Percentiles rank a stretch among this genome's conserved stretches.
Evolutionary conservation across 2,329 filamentous ascomycete species (phyloP).

Genomic region (Didymella keratinophila): DNA sequence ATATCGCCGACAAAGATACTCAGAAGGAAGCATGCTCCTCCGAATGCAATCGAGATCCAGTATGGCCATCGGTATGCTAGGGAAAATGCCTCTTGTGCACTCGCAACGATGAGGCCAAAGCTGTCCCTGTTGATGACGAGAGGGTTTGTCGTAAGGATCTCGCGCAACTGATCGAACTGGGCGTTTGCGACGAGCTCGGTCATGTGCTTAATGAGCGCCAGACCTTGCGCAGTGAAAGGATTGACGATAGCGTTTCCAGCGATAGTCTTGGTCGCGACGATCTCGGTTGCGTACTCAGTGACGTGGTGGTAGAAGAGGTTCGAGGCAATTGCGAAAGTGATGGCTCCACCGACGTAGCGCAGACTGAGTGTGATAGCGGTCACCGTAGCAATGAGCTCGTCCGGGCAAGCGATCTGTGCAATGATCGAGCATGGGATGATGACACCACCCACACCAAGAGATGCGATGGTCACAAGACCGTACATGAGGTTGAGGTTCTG

Average conservation of each 20-base stretch:
- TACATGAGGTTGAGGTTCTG: conserved; percentile 65
- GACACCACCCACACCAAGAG: conserved; percentile 72
- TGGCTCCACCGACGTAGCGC: conserved; percentile 71
- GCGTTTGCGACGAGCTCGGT: conserved; percentile 53
- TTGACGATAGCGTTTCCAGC: conserved; percentile 58
- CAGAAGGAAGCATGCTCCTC: conserved; percentile 63
- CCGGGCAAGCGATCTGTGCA: conserved; percentile 72
- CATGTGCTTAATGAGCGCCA: conserved; percentile 59
- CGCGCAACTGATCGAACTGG: conserved; percentile 48
- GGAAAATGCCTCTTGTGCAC: conserved; percentile 65
- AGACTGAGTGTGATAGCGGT: conserved; percentile 74
- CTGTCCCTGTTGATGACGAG: conserved; percentile 56
- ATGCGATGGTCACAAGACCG: conserved; percentile 66
- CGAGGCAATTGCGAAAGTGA: conserved; percentile 65
- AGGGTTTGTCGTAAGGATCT: conserved; percentile 56
- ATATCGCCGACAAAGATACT: conserved; percentile 68
- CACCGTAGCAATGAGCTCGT: conserved; percentile 74
- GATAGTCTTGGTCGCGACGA: conserved; percentile 52
- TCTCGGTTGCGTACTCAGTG: conserved; percentile 29
- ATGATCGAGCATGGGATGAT: conserved; percentile 73
- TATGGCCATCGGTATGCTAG: conserved; percentile 69
- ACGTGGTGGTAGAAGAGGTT: conserved; percentile 45
- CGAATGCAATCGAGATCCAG: conserved; percentile 69
- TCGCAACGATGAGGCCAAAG: conserved; percentile 55
- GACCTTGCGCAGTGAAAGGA: conserved; percentile 44